Evolutionary conservation across 2,329 filamentous ascomycete genomes (phyloP).

Genomic region (Xylariales sp.): DNA sequence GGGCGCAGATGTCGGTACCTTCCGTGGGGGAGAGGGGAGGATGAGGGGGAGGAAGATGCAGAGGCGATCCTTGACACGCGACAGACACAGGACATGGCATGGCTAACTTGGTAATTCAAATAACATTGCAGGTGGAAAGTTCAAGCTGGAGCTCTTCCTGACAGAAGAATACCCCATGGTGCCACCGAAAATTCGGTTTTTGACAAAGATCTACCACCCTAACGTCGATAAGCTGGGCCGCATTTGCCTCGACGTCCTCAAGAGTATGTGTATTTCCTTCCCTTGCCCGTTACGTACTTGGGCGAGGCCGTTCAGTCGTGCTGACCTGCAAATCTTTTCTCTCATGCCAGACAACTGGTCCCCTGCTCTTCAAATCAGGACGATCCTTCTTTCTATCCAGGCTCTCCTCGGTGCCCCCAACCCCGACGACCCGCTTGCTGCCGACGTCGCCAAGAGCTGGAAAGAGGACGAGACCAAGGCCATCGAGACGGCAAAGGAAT

Average conservation of each 20-base stretch:
- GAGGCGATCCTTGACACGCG: too few relatives aligned
- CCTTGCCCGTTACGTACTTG: too few relatives aligned
- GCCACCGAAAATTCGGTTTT: conserved; percentile 94
- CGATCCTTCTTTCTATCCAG: conserved; percentile 97
- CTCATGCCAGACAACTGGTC: conserved; percentile 84
- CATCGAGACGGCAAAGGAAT: conserved; percentile 87
- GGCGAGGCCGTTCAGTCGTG: too few relatives aligned
- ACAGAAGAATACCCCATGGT: conserved; percentile 99
- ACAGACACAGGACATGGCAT: too few relatives aligned
- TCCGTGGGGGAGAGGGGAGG: too few relatives aligned
- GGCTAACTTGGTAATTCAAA: background rate
- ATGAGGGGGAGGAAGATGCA: too few relatives aligned
- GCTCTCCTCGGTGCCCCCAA: conserved; percentile 94
- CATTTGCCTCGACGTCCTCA: conserved; percentile 95
- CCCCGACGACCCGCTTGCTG: conserved; percentile 95
- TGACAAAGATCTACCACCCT: conserved; percentile 98
- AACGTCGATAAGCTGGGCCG: conserved; percentile 97
- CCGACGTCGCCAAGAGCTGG: conserved; percentile 96
- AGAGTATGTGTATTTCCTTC: too few relatives aligned
- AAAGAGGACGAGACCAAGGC: conserved; percentile 93
- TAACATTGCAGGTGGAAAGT: conserved; percentile 61
- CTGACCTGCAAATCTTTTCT: conserved; percentile 8
- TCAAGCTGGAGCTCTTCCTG: conserved; percentile 95
- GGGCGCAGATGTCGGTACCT: too few relatives aligned
- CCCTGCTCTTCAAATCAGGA: conserved; percentile 93